Conservation (phyloP, 441 rosid genomes). For the Raphanus hybrid region DNA sequence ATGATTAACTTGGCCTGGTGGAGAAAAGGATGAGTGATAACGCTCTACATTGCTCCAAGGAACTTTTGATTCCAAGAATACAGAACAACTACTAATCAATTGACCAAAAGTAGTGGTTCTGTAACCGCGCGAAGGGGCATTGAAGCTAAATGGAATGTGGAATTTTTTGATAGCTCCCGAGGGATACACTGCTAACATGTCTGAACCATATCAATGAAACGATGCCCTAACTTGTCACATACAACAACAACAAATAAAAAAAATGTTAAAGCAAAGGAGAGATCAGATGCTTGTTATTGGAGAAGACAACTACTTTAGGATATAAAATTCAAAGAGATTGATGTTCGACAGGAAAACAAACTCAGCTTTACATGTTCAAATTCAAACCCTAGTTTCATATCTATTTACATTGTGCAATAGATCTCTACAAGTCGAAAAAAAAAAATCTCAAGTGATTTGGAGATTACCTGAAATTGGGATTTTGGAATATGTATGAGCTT, state of each 20-base stretch:
- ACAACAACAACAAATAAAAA: not conserved
- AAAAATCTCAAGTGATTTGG: not conserved
- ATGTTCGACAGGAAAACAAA: not conserved
- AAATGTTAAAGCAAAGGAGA: too few relatives aligned
- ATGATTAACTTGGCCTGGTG: constrained; percentile 49
- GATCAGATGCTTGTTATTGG: too few relatives aligned
- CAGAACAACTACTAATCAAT: constrained; percentile 35
- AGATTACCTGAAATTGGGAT: not conserved
- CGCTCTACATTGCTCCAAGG: constrained; percentile 37
- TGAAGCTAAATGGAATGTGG: constrained; percentile 35
- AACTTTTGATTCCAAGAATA: constrained; percentile 37
- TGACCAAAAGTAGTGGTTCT: constrained; percentile 35
- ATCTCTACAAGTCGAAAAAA: not conserved
- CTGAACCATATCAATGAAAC: constrained; percentile 55
- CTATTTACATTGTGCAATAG: not conserved
- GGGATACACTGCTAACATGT: constrained; percentile 58
- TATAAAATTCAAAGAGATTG: not conserved
- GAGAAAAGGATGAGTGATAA: constrained; percentile 43
- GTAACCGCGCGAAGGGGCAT: constrained; percentile 39
- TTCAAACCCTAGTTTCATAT: constrained; percentile 1
- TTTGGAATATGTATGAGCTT: not conserved
- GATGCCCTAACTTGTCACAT: constrained; percentile 8
- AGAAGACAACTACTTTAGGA: too few relatives aligned
- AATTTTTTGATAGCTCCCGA: constrained; percentile 51
- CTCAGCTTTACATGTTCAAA: constrained; percentile 3